Conservation (phyloP, 2,329 filamentous ascomycete genomes). For the Cytospora piceae region DNA sequence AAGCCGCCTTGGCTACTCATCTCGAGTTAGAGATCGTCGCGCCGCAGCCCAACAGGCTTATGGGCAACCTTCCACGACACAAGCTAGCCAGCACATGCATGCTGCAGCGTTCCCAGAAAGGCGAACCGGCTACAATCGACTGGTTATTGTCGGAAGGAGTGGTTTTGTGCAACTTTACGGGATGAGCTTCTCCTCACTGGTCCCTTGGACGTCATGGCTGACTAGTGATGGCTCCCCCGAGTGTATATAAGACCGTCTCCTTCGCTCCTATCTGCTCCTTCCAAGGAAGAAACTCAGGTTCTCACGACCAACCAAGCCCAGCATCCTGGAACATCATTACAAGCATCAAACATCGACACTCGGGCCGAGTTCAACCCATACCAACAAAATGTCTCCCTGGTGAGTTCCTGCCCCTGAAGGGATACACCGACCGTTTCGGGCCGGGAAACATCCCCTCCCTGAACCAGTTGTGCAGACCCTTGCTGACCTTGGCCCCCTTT, state of each 20-base stretch:
- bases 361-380: not conserved
- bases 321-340: not conserved
- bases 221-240: not conserved
- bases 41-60: not conserved
- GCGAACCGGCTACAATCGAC: conserved; percentile 11
- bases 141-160: not conserved
- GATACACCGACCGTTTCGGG: not conserved
- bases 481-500: conserved; percentile 14
- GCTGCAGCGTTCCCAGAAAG: not conserved
- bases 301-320: conserved; percentile 6
- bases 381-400: conserved; percentile 25
- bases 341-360: not conserved
- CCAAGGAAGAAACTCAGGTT: not conserved
- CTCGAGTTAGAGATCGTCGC: not conserved
- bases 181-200: conserved; percentile 14
- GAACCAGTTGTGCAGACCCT: not conserved
- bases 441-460: not conserved
- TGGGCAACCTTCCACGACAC: not conserved
- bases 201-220: not conserved
- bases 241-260: conserved; percentile 15
- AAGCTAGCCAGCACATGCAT: not conserved
- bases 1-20: not conserved
- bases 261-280: conserved; percentile 6
- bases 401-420: conserved; percentile 1
- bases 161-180: conserved; percentile 16